A percentile compares a stretch with the other conserved stretches of the same genome.
Conservation (phyloP, 306 rosid species). For the Purshia tridentata region DNA sequence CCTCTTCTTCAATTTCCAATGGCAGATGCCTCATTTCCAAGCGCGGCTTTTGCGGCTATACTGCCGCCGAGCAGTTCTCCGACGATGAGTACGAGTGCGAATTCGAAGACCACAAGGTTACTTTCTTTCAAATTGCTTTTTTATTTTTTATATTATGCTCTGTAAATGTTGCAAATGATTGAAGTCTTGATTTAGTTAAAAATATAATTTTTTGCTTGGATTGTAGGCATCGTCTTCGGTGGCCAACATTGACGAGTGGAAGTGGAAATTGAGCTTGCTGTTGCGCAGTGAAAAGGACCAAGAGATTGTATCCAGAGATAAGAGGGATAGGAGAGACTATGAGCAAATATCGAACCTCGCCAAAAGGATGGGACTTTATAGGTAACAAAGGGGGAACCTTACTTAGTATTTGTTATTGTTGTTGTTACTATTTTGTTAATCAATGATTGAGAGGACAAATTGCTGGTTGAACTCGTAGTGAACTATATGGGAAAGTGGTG, state of each 20-base stretch:
- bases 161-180: constrained; percentile 1
- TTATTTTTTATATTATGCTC: not conserved
- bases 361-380: constrained; percentile 85
- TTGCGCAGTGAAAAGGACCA: constrained; percentile 79
- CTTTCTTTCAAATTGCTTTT: not conserved
- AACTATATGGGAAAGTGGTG: constrained; percentile 82
- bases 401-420: not conserved
- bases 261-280: constrained; percentile 93
- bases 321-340: constrained; percentile 87
- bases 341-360: constrained; percentile 94
- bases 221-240: constrained; percentile 83
- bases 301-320: constrained; percentile 85
- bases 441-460: not conserved
- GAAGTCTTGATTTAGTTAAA: not conserved
- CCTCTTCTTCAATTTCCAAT: constrained; percentile 28
- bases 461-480: constrained; percentile 40
- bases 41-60: constrained; percentile 53
- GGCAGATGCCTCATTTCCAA: constrained; percentile 22
- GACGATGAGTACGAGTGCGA: constrained; percentile 89
- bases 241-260: constrained; percentile 97
- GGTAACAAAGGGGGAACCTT: constrained; percentile 34
- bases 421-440: constrained; percentile 2
- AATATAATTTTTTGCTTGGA: not conserved
- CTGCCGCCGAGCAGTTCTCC: constrained; percentile 71
- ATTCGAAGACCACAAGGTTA: constrained; percentile 59